phyloP scores from a whole-genome alignment of 177 flowering plant species.

The Tripterygium wilfordii region DNA sequence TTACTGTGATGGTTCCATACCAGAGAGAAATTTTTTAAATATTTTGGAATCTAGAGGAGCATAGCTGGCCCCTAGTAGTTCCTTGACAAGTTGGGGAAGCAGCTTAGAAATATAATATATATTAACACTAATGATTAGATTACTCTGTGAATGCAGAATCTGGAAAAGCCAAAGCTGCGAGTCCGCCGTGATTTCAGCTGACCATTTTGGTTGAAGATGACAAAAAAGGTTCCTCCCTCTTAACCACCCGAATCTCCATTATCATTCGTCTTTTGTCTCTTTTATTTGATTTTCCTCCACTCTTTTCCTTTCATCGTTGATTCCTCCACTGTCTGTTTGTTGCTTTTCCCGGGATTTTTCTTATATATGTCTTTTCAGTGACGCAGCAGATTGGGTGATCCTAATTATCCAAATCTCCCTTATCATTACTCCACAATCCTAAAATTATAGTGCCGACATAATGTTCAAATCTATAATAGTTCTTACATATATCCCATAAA shows the following conservation, averaged over 20 bases:
- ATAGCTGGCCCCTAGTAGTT: no score
- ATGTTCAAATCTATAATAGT: neutral
- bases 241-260: neutral
- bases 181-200: conserved; percentile 12
- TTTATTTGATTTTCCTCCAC: neutral
- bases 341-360: neutral
- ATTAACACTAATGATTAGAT: no score
- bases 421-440: no score
- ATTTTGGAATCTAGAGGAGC: no score
- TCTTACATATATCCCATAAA: neutral
- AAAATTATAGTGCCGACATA: no score
- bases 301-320: neutral
- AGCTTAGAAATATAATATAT: no score
- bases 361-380: neutral
- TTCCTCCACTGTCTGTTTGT: neutral
- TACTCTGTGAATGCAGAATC: no score
- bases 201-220: neutral
- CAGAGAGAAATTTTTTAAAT: no score
- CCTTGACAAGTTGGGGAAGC: no score
- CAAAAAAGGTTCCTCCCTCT: conserved; percentile 3
- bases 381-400: no score
- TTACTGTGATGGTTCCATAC: no score
- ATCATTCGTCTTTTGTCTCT: neutral
- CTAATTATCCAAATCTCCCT: no score
- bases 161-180: neutral